These are phyloP conservation scores for Zelonia costaricensis DNA, from an alignment of 208 protist genomes.

Conservation along the genomic window DNA sequence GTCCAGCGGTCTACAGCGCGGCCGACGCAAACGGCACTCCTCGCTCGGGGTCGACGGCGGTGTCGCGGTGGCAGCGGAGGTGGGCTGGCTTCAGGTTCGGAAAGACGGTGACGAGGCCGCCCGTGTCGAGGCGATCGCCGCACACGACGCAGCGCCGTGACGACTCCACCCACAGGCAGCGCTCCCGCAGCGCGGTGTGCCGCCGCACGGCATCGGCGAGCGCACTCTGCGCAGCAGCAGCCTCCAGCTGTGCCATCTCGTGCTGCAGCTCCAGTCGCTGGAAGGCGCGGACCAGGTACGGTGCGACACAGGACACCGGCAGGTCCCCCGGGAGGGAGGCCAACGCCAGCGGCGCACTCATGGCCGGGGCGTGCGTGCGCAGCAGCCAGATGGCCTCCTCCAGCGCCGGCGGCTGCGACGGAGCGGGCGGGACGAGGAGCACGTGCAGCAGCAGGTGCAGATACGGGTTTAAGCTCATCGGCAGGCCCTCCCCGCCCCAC, in stretches of 20 bases:
- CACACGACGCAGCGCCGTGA: conserved; percentile 45
- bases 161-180: conserved; percentile 43
- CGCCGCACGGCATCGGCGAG: conserved; percentile 26
- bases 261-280: conserved; percentile 31
- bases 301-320: conserved; percentile 28
- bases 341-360: conserved; percentile 40
- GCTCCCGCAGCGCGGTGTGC: conserved; percentile 33
- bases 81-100: conserved; percentile 63
- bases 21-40: conserved; percentile 30
- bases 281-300: conserved; percentile 47
- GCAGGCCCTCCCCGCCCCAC: neutral
- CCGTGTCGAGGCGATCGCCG: conserved; percentile 25
- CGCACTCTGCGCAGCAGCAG: conserved; percentile 16
- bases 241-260: conserved; percentile 24
- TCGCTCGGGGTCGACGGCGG: conserved; percentile 52
- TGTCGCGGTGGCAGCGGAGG: conserved; percentile 47
- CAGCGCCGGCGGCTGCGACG: conserved; percentile 9
- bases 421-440: conserved; percentile 37
- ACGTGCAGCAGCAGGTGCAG: conserved; percentile 54
- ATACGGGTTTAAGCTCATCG: conserved; percentile 37
- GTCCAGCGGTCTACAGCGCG: no score
- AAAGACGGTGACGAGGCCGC: conserved; percentile 42
- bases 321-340: conserved; percentile 42
- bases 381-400: conserved; percentile 42
- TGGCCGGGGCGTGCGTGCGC: conserved; percentile 25